These are phyloP conservation scores for Phaeosphaeriaceae sp. DNA, from an alignment of 2,329 filamentous ascomycete genomes.

Conservation along the genomic window DNA sequence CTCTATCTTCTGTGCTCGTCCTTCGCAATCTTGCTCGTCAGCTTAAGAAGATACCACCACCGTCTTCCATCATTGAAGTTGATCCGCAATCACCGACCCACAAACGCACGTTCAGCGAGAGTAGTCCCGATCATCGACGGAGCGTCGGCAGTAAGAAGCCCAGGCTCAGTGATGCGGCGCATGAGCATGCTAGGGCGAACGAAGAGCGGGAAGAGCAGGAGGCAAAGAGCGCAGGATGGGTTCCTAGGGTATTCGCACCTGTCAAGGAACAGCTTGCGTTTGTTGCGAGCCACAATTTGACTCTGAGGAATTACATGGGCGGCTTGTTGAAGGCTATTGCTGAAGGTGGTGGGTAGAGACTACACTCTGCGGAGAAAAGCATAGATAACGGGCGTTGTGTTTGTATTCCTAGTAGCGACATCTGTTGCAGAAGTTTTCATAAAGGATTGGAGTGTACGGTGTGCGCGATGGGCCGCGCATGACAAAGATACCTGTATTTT, in stretches of 20 bases:
- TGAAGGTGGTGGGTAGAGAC: slow-evolving; percentile 36
- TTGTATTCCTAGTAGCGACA: neutral
- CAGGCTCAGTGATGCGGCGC: slow-evolving; percentile 39
- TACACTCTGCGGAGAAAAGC: neutral
- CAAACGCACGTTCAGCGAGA: slow-evolving; percentile 40
- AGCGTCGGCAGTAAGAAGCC: slow-evolving; percentile 53
- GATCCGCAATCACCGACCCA: slow-evolving; percentile 34
- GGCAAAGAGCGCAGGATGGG: slow-evolving; percentile 65
- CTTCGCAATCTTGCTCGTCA: slow-evolving; percentile 75
- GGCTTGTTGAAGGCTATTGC: slow-evolving; percentile 45
- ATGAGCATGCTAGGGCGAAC: slow-evolving; percentile 37
- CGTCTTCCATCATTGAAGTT: slow-evolving; percentile 29
- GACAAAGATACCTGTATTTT: slow-evolving; percentile 6
- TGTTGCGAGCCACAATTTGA: slow-evolving; percentile 71
- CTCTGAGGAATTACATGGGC: slow-evolving; percentile 48
- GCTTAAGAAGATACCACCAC: slow-evolving; percentile 47
- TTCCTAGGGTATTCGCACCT: slow-evolving; percentile 71
- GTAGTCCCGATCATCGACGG: slow-evolving; percentile 31
- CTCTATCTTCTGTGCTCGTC: slow-evolving; percentile 78
- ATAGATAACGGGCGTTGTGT: neutral
- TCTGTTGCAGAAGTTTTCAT: neutral
- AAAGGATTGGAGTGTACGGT: neutral
- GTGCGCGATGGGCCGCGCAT: neutral
- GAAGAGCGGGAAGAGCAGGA: slow-evolving; percentile 55
- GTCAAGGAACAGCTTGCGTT: slow-evolving; percentile 71